Percentiles rank a stretch among this genome's conserved stretches.
phyloP scores from a whole-genome alignment of 768 basidiomycete species.

The Tephrocybe sp. region DNA sequence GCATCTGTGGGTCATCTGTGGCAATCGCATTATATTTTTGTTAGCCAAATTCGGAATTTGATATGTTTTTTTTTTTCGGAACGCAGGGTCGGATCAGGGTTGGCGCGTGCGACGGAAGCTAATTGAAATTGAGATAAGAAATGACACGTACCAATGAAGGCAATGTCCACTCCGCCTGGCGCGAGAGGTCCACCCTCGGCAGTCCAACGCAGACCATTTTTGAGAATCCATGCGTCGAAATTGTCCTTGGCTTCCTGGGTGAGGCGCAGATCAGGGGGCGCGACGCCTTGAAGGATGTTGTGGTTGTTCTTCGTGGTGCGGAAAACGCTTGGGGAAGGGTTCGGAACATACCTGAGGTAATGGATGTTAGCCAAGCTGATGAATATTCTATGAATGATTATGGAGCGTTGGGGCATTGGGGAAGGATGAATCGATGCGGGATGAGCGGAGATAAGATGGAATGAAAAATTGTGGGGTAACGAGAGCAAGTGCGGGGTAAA shows the following conservation, averaged over 20 bases:
- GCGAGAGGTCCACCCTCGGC: conserved; percentile 84
- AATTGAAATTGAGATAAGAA: no score
- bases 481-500: neutral
- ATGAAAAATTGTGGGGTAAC: no score
- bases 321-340: conserved; percentile 87
- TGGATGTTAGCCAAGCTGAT: neutral
- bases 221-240: conserved; percentile 87
- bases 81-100: neutral
- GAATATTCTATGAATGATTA: neutral
- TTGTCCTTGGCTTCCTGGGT: conserved; percentile 75
- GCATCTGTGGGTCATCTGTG: conserved; percentile 89
- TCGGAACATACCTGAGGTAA: conserved; percentile 73
- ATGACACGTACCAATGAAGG: conserved; percentile 90
- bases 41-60: no score
- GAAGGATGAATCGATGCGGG: neutral
- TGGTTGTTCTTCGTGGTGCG: conserved; percentile 95
- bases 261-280: conserved; percentile 73
- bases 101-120: no score
- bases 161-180: conserved; percentile 80
- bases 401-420: neutral
- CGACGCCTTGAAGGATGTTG: conserved; percentile 94
- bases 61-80: no score
- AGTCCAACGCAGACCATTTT: conserved; percentile 89
- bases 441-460: conserved; percentile 3
- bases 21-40: neutral